Evolutionary conservation across 805 yeast genomes (phyloP).

Genomic region (Komagataella mondaviorum): DNA sequence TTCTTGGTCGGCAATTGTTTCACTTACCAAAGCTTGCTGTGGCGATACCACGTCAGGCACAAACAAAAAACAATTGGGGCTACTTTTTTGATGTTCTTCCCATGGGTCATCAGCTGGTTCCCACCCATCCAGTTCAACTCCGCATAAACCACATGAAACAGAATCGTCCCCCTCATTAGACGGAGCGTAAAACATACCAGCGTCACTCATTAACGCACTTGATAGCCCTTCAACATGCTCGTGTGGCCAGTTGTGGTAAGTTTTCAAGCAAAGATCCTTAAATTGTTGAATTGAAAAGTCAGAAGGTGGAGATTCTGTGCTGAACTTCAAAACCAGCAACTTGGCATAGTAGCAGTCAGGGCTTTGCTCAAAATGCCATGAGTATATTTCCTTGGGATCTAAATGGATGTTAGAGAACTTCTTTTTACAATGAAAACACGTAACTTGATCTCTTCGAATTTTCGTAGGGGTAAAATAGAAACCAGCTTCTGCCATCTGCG

Average conservation of each 20-base stretch:
- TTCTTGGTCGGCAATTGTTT: neutral
- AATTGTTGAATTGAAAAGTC: neutral
- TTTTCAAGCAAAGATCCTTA: neutral
- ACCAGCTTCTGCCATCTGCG: constrained; percentile 39
- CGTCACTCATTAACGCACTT: constrained; percentile 28
- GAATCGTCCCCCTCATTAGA: constrained; percentile 31
- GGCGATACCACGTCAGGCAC: constrained; percentile 2
- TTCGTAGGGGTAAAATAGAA: constrained; percentile 43
- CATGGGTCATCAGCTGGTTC: constrained; percentile 49
- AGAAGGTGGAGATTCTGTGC: neutral
- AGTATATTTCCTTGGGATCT: constrained; percentile 4
- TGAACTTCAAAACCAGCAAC: constrained; percentile 7
- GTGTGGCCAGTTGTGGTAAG: neutral
- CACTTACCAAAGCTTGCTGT: neutral
- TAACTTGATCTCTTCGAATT: constrained; percentile 31
- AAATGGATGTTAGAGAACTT: constrained; percentile 19
- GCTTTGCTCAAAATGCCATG: constrained; percentile 11
- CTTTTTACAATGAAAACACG: constrained; percentile 44
- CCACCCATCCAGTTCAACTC: constrained; percentile 59
- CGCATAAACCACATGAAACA: constrained; percentile 54
- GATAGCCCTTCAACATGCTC: neutral
- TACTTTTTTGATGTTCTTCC: constrained; percentile 36
- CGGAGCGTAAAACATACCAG: constrained; percentile 56
- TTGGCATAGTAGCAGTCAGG: constrained; percentile 13
- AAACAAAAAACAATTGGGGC: constrained; percentile 28